A percentile compares a stretch with the other conserved stretches of the same genome.
phyloP scores from a whole-genome alignment of 2,329 filamentous ascomycete species.

The Xylariaceae sp. region DNA sequence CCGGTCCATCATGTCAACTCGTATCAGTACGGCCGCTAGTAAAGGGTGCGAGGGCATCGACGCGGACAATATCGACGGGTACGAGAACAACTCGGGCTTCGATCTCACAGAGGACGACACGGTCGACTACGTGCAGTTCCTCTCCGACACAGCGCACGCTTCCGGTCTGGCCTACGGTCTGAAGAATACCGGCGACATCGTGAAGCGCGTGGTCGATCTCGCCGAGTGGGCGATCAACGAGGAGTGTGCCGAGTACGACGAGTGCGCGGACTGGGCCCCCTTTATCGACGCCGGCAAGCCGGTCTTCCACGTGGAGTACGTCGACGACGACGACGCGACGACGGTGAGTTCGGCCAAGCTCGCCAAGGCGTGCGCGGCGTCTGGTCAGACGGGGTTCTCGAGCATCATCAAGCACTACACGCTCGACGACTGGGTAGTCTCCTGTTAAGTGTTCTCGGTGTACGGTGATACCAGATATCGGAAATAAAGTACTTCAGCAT shows the following conservation, averaged over 20 bases:
- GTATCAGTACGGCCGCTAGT: constrained; percentile 52
- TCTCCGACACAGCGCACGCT: no score
- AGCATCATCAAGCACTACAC: constrained; percentile 17
- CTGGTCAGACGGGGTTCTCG: constrained; percentile 16
- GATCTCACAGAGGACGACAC: constrained; percentile 13
- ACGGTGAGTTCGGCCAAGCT: constrained; percentile 2
- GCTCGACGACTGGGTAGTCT: constrained; percentile 18
- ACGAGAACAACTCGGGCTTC: constrained; percentile 59
- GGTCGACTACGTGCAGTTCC: no score
- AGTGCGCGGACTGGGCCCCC: constrained; percentile 53
- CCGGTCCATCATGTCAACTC: constrained; percentile 57
- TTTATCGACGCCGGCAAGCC: constrained; percentile 60
- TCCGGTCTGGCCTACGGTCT: no score
- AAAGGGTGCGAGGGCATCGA: constrained; percentile 67
- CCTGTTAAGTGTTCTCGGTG: constrained; percentile 3
- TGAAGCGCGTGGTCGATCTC: constrained; percentile 41
- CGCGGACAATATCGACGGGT: constrained; percentile 66
- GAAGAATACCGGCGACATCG: constrained; percentile 62
- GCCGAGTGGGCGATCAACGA: constrained; percentile 67
- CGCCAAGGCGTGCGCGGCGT: no score
- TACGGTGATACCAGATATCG: no score
- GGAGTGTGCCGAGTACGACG: constrained; percentile 56
- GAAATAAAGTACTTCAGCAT: no score
- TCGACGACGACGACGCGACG: constrained; percentile 37
- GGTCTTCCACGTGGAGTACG: constrained; percentile 71